These are phyloP conservation scores for Fusarium sp. DNA, from an alignment of 2,329 filamentous ascomycete species.

Conservation along the genomic window DNA sequence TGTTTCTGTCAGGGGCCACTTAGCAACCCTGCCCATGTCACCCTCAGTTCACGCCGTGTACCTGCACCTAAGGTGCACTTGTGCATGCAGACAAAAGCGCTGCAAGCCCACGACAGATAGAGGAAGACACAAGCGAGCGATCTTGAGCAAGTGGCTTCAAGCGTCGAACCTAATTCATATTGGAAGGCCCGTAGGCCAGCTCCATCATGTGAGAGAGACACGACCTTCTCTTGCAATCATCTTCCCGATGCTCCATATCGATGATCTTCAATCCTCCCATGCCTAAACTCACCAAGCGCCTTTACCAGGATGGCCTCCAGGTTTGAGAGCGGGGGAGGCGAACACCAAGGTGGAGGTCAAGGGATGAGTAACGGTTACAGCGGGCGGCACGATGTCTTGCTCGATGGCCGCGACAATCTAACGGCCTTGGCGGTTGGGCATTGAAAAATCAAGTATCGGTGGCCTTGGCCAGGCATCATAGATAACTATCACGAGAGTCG, in stretches of 20 bases:
- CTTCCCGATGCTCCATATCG: neutral
- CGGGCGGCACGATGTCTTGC: conserved; percentile 42
- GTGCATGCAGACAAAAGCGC: conserved; percentile 34
- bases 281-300: neutral
- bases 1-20: conserved; percentile 32
- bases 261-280: conserved; percentile 1
- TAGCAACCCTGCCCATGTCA: conserved; percentile 29
- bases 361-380: conserved; percentile 36
- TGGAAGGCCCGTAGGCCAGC: conserved; percentile 15
- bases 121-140: conserved; percentile 24
- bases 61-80: conserved; percentile 41
- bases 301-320: conserved; percentile 21
- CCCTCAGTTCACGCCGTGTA: conserved; percentile 33
- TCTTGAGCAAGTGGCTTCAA: neutral
- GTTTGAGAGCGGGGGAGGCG: conserved; percentile 38
- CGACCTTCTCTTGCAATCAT: neutral
- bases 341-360: conserved; percentile 36
- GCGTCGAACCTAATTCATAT: neutral
- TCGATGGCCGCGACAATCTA: conserved; percentile 28
- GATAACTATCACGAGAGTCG: neutral
- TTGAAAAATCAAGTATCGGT: conserved; percentile 6
- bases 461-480: conserved; percentile 1
- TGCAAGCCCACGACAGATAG: conserved; percentile 20
- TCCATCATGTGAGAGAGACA: neutral
- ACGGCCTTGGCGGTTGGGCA: conserved; percentile 21